phyloP scores from a whole-genome alignment of 805 yeast genomes.

The Barnettozyma californica region DNA sequence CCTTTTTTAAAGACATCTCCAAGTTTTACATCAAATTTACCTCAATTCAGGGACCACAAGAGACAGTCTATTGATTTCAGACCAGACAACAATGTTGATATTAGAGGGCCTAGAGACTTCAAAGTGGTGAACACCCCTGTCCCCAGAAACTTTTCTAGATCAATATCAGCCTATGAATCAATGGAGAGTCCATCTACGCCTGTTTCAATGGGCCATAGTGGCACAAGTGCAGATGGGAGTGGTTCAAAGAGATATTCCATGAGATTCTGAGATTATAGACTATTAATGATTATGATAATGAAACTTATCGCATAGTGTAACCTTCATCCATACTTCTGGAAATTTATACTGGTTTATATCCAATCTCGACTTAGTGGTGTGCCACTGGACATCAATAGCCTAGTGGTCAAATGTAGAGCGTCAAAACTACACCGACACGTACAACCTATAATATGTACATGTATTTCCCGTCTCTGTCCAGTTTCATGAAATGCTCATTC shows the following conservation, averaged over 20 bases:
- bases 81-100: neutral
- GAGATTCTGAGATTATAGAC: constrained; percentile 16
- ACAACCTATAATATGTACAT: constrained; percentile 5
- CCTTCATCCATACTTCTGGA: too few species aligned
- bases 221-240: neutral
- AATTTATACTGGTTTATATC: too few species aligned
- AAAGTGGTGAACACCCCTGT: constrained; percentile 7
- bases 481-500: neutral
- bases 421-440: neutral
- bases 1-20: constrained; percentile 7
- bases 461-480: neutral
- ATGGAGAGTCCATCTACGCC: neutral
- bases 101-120: neutral
- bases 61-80: neutral
- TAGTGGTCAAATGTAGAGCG: too few species aligned
- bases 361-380: too few species aligned
- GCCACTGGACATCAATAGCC: too few species aligned
- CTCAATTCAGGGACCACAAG: constrained; percentile 5
- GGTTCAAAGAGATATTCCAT: constrained; percentile 20
- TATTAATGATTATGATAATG: neutral
- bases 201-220: neutral
- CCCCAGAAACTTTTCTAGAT: constrained; percentile 6
- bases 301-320: too few species aligned
- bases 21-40: constrained; percentile 8
- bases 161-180: constrained; percentile 2